Percentiles rank a stretch among this genome's conserved stretches.
Evolutionary conservation across 306 rosid genomes (phyloP).

Genomic region (Vigna angularis): DNA sequence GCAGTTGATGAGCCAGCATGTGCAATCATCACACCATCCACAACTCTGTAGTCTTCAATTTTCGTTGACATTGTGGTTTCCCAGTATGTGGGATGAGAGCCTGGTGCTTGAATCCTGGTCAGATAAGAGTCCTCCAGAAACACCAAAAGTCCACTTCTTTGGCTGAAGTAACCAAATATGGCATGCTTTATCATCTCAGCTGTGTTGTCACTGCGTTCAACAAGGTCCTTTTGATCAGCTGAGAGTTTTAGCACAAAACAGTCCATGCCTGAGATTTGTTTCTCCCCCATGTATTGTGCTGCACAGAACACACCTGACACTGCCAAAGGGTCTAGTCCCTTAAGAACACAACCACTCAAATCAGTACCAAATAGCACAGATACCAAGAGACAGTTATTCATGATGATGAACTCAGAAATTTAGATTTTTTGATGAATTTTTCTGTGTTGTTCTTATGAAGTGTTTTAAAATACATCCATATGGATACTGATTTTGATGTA

Average conservation of each 20-base stretch:
- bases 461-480: no score
- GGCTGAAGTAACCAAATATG: constrained; percentile 88
- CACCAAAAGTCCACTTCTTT: constrained; percentile 79
- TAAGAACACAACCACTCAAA: constrained; percentile 22
- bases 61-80: constrained; percentile 90
- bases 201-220: constrained; percentile 80
- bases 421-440: no score
- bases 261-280: constrained; percentile 65
- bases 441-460: no score
- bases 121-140: constrained; percentile 82
- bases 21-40: constrained; percentile 83
- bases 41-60: constrained; percentile 72
- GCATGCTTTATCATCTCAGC: constrained; percentile 96
- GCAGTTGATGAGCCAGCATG: constrained; percentile 78
- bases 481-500: no score
- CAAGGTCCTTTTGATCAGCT: constrained; percentile 76
- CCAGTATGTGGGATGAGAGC: constrained; percentile 84
- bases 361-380: neutral
- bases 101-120: constrained; percentile 90
- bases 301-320: constrained; percentile 73
- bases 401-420: no score
- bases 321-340: constrained; percentile 91
- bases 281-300: constrained; percentile 92
- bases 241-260: constrained; percentile 84
- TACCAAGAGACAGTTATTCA: neutral